These are phyloP conservation scores for Dothiorella sarmentorum DNA, from an alignment of 2,329 filamentous ascomycete species.

Conservation along the genomic window DNA sequence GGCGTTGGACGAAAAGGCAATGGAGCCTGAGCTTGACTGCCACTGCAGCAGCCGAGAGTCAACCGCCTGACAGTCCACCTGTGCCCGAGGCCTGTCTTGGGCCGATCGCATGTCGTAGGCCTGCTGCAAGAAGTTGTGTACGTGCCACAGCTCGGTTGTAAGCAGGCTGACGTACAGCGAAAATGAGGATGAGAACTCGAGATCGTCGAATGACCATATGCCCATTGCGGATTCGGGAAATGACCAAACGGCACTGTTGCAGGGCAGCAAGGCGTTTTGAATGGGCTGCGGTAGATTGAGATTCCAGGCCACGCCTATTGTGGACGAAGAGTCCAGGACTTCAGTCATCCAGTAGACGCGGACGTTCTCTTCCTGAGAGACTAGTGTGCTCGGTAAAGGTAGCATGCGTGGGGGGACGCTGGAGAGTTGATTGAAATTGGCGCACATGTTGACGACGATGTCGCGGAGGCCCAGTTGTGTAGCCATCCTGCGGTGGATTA, in stretches of 20 bases:
- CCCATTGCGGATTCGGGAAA: conserved; percentile 26
- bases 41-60: conserved; percentile 27
- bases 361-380: conserved; percentile 35
- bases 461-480: conserved; percentile 30
- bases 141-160: conserved; percentile 26
- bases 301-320: conserved; percentile 33
- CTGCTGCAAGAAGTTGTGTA: conserved; percentile 28
- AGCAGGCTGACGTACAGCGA: conserved; percentile 28
- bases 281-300: conserved; percentile 23
- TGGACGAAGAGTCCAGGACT: conserved; percentile 34
- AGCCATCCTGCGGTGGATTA: conserved; percentile 24
- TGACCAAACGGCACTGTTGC: conserved; percentile 28
- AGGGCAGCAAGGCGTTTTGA: conserved; percentile 24
- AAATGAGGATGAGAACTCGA: conserved; percentile 26
- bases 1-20: conserved; percentile 20
- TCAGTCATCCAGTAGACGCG: conserved; percentile 40
- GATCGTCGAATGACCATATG: conserved; percentile 23
- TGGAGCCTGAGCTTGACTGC: conserved; percentile 25
- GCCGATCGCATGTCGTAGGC: conserved; percentile 26
- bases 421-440: conserved; percentile 30
- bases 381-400: conserved; percentile 27
- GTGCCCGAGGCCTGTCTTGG: conserved; percentile 25
- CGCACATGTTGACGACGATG: conserved; percentile 29
- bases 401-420: conserved; percentile 29
- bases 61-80: conserved; percentile 25